These are phyloP conservation scores for Exophiala phaeomuriformis DNA, from an alignment of 2,329 filamentous ascomycete species.

Conservation along the genomic window DNA sequence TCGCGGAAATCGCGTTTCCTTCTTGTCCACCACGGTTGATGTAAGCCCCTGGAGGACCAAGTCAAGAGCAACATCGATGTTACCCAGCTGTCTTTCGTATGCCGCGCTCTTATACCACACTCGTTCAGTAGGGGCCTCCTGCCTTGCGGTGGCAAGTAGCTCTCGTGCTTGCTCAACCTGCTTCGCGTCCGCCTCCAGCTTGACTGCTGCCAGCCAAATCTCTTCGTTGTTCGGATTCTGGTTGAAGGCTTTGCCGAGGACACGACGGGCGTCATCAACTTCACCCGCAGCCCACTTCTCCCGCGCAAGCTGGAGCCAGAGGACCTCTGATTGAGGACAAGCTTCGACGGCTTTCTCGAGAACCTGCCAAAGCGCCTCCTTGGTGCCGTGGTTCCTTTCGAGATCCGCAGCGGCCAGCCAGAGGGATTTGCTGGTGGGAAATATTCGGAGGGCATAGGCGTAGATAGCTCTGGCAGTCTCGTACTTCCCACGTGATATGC, in stretches of 20 bases:
- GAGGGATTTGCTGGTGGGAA: conserved; percentile 76
- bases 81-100: conserved; percentile 78
- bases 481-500: conserved; percentile 72
- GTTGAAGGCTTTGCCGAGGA: conserved; percentile 83
- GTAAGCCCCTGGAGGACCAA: conserved; percentile 67
- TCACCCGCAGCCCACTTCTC: conserved; percentile 89
- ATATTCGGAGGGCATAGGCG: conserved; percentile 80
- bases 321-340: conserved; percentile 79
- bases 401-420: conserved; percentile 89
- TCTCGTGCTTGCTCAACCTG: conserved; percentile 74
- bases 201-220: conserved; percentile 94
- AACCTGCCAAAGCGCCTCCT: conserved; percentile 73
- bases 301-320: conserved; percentile 94
- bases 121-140: conserved; percentile 86
- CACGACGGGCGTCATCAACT: conserved; percentile 74
- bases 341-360: conserved; percentile 91
- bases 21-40: conserved; percentile 23
- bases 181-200: conserved; percentile 85
- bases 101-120: conserved; percentile 96
- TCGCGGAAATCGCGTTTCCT: conserved; percentile 72
- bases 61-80: conserved; percentile 73
- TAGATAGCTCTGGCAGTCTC: conserved; percentile 92
- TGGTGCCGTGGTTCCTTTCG: conserved; percentile 80
- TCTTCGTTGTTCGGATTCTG: conserved; percentile 96
- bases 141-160: conserved; percentile 72